These are phyloP conservation scores for Glycine latifolia DNA, from an alignment of 306 rosid species.

Conservation along the genomic window DNA sequence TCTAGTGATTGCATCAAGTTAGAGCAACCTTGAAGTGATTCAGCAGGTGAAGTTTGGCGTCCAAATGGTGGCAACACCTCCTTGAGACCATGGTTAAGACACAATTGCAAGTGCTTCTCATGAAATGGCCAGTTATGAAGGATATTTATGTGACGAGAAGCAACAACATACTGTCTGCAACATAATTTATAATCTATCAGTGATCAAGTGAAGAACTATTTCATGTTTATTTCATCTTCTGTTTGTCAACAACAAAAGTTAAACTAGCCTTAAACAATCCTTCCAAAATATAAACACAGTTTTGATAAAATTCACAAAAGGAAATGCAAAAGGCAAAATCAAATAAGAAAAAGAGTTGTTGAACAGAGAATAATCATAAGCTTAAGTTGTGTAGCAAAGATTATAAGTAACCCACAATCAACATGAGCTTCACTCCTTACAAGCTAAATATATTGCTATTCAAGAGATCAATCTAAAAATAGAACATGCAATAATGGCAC, in stretches of 20 bases:
- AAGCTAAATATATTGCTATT: slow-evolving; percentile 8
- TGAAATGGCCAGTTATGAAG: slow-evolving; percentile 65
- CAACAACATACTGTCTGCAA: slow-evolving; percentile 64
- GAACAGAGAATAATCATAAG: slow-evolving; percentile 32
- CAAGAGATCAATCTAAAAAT: slow-evolving; percentile 22
- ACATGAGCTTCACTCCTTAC: neutral
- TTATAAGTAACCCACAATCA: slow-evolving; percentile 10
- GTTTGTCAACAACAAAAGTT: neutral
- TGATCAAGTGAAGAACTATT: neutral
- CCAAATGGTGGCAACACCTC: slow-evolving; percentile 64
- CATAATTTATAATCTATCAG: neutral
- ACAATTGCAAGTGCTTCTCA: slow-evolving; percentile 60
- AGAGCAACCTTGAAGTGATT: slow-evolving; percentile 40
- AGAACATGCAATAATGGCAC: slow-evolving; percentile 52
- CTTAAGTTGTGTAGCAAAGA: neutral
- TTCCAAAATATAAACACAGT: neutral
- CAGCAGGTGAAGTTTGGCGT: slow-evolving; percentile 30
- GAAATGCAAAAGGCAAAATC: neutral
- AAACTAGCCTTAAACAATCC: neutral
- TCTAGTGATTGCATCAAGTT: slow-evolving; percentile 33
- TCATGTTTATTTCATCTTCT: neutral
- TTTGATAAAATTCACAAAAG: slow-evolving; percentile 5
- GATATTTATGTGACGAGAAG: slow-evolving; percentile 57
- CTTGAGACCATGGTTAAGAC: slow-evolving; percentile 60
- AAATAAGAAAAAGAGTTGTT: neutral